Evolutionary conservation across 192 early-diverging fungal genomes (phyloP), one percentile per base, ranked within the genome.

Genomic region (Linnemannia exigua): DNA sequence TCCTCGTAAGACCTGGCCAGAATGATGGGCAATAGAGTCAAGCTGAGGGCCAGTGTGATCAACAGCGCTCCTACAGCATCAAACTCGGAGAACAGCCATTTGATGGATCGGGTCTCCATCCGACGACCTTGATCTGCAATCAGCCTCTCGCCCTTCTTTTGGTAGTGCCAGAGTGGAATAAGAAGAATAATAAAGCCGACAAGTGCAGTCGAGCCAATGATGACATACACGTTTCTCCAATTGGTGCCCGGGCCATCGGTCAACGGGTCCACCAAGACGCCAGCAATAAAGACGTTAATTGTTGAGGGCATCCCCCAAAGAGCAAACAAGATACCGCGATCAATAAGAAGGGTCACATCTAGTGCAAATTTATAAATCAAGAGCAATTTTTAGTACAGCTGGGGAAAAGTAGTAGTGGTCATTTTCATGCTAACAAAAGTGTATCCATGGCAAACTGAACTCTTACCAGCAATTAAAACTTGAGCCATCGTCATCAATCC

Each of bases 391-490:
- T 16, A 68, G 28, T 20, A 19, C 19, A 9, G 47, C 7, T 14
- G 37, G 9, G 5, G 19, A 3, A 25, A 71, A 0, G 44, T 15
- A 38, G 47, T 22, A 46, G n/a, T 0, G n/a, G n/a, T 2, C 25
- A 71, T 44, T 35, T 3, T 28, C 20, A 2, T n/a, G 22, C 31
- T 31, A 22, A 37, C 35, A 14, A 20, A 46, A 63, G 22, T 22
- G 28, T 63, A 3, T 16, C 28, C n/a, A n/a, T n/a, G 1, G 31
- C 22, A 58, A 22, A 8, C 5, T 25, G 4, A 58, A n/a, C 20
- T 36, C 75, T 48, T 79, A 80, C 79, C 79, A 16, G 79, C 72
- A 17, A 80, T 80, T 72, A 80, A 69, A 54, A 80, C 63, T 44
- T 80, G 79, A 15, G 47, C 67, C 41, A 80, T 11, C 17, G 72